Percentiles rank a stretch among this genome's conserved stretches.
Evolutionary conservation across 768 basidiomycete genomes (phyloP).

Genomic region (Leccinum aurantiacum): DNA sequence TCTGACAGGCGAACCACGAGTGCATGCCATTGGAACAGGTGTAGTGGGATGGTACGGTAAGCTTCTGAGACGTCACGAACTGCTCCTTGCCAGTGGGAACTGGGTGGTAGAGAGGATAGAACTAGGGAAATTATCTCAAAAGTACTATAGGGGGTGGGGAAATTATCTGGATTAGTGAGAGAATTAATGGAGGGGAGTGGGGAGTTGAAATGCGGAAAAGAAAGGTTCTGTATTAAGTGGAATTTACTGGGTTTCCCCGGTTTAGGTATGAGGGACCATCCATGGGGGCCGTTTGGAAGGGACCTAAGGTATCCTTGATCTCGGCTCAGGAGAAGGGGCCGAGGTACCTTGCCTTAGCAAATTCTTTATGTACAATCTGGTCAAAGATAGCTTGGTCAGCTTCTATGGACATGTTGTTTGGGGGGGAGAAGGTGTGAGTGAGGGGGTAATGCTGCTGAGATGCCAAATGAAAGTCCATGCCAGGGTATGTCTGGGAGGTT

Average conservation of each 20-base stretch:
- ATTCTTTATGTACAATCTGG: not conserved
- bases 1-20: no score
- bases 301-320: not conserved
- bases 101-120: not conserved
- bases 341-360: not conserved
- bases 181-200: not conserved
- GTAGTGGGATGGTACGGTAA: slow-evolving; percentile 28
- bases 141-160: not conserved
- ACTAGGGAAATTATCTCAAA: not conserved
- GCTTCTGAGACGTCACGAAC: not conserved
- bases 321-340: not conserved
- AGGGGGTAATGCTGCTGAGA: not conserved
- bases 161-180: not conserved
- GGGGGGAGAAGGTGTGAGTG: not conserved
- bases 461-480: not conserved
- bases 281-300: not conserved
- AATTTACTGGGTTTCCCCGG: not conserved
- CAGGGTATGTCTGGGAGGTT: not conserved
- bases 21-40: slow-evolving; percentile 37
- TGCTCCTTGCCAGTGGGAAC: not conserved
- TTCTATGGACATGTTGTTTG: not conserved
- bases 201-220: not conserved
- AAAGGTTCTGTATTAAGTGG: not conserved
- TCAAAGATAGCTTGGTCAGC: not conserved
- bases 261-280: not conserved